Evolutionary conservation across 1,139 yeast species (phyloP).

Genomic region (Magnusiomyces tetraspermus): DNA sequence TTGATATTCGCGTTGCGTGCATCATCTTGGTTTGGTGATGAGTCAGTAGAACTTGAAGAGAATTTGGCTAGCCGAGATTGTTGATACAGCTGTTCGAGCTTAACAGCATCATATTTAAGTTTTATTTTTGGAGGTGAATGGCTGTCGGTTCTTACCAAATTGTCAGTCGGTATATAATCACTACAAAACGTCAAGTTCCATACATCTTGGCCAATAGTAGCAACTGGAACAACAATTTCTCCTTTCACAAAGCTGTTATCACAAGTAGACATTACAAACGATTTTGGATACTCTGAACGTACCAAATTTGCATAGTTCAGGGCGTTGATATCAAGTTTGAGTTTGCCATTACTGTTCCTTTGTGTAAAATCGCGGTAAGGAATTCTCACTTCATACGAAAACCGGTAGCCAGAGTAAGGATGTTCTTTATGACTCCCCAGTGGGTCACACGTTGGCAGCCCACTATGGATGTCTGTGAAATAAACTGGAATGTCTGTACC

Average conservation of each 20-base stretch:
- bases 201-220: background rate
- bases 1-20: background rate
- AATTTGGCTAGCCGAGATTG: background rate
- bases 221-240: background rate
- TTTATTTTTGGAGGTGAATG: background rate
- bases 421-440: background rate
- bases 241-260: constrained; percentile 3
- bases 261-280: constrained; percentile 1
- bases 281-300: background rate
- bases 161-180: background rate
- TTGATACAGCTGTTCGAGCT: background rate
- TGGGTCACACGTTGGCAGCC: constrained; percentile 4
- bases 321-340: background rate
- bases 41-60: background rate
- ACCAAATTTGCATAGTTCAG: background rate
- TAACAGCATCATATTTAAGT: background rate
- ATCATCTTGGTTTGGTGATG: background rate
- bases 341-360: background rate
- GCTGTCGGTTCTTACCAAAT: background rate
- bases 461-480: background rate
- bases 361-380: background rate
- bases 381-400: background rate
- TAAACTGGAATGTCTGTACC: background rate
- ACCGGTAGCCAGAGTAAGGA: constrained; percentile 1
- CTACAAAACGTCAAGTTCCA: constrained; percentile 4